A percentile compares a stretch with the other conserved stretches of the same genome.
phyloP scores from a whole-genome alignment of 176 grass and related monocot genomes.

The Dendrocalamus sinicus region DNA sequence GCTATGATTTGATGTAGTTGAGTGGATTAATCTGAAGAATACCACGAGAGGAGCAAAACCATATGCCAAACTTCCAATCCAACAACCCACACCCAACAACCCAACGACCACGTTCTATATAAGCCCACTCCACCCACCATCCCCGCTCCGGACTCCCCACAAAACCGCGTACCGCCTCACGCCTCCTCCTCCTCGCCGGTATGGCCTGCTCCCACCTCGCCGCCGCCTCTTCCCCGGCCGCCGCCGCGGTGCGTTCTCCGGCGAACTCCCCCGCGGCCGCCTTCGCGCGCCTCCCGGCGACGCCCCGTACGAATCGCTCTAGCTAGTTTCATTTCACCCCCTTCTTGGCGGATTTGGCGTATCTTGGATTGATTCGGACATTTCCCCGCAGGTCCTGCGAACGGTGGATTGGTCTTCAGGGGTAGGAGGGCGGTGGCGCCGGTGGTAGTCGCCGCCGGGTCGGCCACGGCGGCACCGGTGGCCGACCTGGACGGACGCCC shows the following conservation, averaged over 20 bases:
- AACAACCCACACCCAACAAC: too few relatives aligned
- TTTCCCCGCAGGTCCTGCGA: not conserved
- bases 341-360: slow-evolving; percentile 6
- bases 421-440: slow-evolving; percentile 5
- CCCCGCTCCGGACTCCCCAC: not conserved
- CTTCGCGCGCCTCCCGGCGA: slow-evolving; percentile 36
- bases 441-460: slow-evolving; percentile 18
- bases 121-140: not conserved
- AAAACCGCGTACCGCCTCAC: not conserved
- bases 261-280: not conserved
- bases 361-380: not conserved
- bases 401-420: not conserved
- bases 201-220: slow-evolving; percentile 53
- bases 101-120: not conserved
- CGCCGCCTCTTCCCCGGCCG: not conserved
- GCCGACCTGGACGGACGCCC: slow-evolving; percentile 31
- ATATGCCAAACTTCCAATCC: too few relatives aligned
- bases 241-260: not conserved
- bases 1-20: too few relatives aligned
- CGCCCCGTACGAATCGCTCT: slow-evolving; percentile 41
- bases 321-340: not conserved
- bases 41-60: too few relatives aligned
- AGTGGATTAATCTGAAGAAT: too few relatives aligned
- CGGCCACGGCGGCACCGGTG: slow-evolving; percentile 27
- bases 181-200: not conserved